phyloP scores from a whole-genome alignment of 345 rosid species.

The Mallotus nudiflorus region DNA sequence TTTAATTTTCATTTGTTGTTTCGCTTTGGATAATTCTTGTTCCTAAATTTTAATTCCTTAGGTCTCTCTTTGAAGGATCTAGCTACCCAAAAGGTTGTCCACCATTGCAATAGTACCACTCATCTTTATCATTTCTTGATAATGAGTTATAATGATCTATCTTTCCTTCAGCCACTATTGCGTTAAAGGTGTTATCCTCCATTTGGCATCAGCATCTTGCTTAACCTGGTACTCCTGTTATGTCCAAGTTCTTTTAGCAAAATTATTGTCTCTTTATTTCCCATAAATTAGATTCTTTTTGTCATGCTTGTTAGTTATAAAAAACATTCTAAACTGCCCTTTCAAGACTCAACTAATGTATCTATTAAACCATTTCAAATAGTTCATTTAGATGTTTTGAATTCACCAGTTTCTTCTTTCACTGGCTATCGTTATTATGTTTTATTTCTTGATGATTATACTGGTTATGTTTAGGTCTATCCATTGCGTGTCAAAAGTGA shows the following conservation, averaged over 20 bases:
- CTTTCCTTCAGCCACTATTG: not conserved
- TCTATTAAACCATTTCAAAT: not conserved
- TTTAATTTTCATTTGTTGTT: not conserved
- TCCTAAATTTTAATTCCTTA: not conserved
- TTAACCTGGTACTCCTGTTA: not conserved
- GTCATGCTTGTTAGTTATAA: not conserved
- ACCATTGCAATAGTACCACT: not conserved
- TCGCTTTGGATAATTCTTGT: not conserved
- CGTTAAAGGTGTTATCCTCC: not conserved
- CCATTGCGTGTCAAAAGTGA: too few relatives aligned
- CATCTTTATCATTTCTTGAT: not conserved
- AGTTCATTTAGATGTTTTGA: not conserved
- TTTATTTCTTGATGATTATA: too few relatives aligned
- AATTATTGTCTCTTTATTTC: not conserved
- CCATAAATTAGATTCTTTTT: not conserved
- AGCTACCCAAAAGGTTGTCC: not conserved
- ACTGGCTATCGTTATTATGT: too few relatives aligned
- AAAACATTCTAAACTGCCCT: not conserved
- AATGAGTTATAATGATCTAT: too few relatives aligned
- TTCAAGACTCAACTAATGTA: not conserved
- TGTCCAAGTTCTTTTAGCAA: not conserved
- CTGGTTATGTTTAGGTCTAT: too few relatives aligned
- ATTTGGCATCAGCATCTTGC: not conserved
- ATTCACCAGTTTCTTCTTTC: not conserved
- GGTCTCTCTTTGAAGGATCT: not conserved